Conservation (phyloP, 2,329 filamentous ascomycete species). For the Ceratocystis huliohia region DNA sequence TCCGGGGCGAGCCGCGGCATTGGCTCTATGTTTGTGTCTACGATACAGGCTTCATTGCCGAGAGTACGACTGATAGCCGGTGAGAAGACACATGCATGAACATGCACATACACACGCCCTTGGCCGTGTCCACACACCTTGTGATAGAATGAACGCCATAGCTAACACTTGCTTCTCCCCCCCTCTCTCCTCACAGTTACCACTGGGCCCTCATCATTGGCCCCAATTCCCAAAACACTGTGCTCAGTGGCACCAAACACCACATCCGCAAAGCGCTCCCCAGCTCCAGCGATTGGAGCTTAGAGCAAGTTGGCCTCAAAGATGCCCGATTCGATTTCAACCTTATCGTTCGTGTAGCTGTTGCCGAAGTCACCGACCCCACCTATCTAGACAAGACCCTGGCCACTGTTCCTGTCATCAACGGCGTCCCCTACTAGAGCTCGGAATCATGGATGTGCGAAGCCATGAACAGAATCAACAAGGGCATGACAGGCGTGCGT, state of each 20-base stretch:
- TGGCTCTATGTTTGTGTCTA: slow-evolving; percentile 17
- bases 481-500: slow-evolving; percentile 9
- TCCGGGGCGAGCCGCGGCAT: slow-evolving; percentile 10
- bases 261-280: slow-evolving; percentile 3
- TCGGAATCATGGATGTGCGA: slow-evolving; percentile 18
- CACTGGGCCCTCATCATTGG: slow-evolving; percentile 17
- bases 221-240: slow-evolving; percentile 6
- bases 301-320: slow-evolving; percentile 10
- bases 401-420: slow-evolving; percentile 7
- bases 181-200: background rate
- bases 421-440: slow-evolving; percentile 3
- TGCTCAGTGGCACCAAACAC: slow-evolving; percentile 11
- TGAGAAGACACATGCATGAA: background rate
- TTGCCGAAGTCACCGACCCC: slow-evolving; percentile 16
- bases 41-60: slow-evolving; percentile 11
- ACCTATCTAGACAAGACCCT: slow-evolving; percentile 9
- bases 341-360: slow-evolving; percentile 14
- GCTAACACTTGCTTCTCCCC: background rate
- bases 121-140: background rate
- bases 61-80: background rate
- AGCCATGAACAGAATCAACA: slow-evolving; percentile 12
- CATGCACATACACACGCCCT: background rate
- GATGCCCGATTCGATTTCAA: slow-evolving; percentile 13
- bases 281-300: background rate
- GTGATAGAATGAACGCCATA: background rate